A percentile compares a stretch with the other conserved stretches of the same genome.
phyloP scores from a whole-genome alignment of 2,329 filamentous ascomycete species.

The Diaporthe caulivora region DNA sequence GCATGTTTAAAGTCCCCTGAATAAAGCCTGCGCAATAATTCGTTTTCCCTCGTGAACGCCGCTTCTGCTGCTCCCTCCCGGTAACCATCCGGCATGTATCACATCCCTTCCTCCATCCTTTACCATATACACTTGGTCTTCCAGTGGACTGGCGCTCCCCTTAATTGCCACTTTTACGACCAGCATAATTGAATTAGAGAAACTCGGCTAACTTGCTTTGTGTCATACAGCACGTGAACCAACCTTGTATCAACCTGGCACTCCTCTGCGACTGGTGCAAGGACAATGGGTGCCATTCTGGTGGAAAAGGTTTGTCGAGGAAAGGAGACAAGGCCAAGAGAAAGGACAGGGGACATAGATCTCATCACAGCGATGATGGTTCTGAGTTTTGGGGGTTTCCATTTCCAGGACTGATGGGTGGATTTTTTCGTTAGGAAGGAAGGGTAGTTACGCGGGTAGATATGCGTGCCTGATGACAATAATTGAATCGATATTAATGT shows the following conservation, averaged over 20 bases:
- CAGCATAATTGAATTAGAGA: too few species aligned
- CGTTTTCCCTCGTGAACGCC: not conserved
- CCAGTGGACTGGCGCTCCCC: too few species aligned
- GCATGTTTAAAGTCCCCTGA: not conserved
- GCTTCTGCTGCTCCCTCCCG: not conserved
- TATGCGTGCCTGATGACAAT: not conserved
- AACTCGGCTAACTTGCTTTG: not conserved
- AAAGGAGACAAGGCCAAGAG: not conserved
- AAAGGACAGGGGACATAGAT: not conserved
- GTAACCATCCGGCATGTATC: not conserved
- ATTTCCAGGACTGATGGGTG: not conserved
- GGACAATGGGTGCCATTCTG: conserved; percentile 13
- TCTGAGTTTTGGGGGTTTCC: not conserved
- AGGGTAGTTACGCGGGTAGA: not conserved
- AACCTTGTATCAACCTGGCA: conserved; percentile 8
- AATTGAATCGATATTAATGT: not conserved
- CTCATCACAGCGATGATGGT: not conserved
- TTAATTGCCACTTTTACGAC: not conserved
- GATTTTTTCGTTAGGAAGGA: not conserved
- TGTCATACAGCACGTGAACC: conserved; percentile 8
- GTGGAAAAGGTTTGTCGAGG: not conserved
- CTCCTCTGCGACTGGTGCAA: conserved; percentile 31
- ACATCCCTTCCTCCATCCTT: not conserved
- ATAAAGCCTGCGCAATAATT: not conserved
- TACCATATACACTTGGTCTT: not conserved